phyloP scores from a whole-genome alignment of 345 rosid genomes.

The Brassica cretica region DNA sequence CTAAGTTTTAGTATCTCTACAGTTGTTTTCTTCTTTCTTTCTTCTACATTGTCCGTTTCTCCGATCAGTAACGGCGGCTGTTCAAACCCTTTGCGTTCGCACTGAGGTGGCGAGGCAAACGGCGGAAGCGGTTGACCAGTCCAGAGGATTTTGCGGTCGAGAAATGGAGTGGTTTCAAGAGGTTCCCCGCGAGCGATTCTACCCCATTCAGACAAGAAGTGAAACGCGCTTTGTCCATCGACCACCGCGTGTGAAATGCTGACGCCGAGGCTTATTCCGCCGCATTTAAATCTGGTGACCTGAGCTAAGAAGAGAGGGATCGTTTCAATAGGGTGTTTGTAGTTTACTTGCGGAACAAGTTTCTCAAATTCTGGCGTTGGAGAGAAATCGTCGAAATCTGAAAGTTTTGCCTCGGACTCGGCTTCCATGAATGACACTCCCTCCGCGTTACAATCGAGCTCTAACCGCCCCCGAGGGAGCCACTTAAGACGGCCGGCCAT shows the following conservation, averaged over 20 bases:
- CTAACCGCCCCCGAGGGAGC: constrained; percentile 53
- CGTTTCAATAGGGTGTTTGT: constrained; percentile 44
- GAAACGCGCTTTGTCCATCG: constrained; percentile 62
- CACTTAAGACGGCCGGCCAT: constrained; percentile 59
- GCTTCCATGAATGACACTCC: constrained; percentile 52
- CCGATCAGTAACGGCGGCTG: constrained; percentile 56
- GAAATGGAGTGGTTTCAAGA: constrained; percentile 36
- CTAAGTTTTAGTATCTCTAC: constrained; percentile 49
- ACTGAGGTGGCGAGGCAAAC: background rate
- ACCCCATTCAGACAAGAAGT: constrained; percentile 59
- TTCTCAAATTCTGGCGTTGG: constrained; percentile 37
- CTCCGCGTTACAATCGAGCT: constrained; percentile 47
- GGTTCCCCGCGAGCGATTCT: constrained; percentile 49
- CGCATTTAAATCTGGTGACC: constrained; percentile 58
- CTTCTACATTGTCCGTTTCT: constrained; percentile 37
- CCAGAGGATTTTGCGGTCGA: constrained; percentile 46
- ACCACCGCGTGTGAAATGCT: constrained; percentile 54
- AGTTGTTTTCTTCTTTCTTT: constrained; percentile 48
- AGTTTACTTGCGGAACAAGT: constrained; percentile 51
- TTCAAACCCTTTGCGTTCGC: constrained; percentile 47
- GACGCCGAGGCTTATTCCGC: constrained; percentile 50
- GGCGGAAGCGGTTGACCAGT: constrained; percentile 46
- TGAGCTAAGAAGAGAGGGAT: constrained; percentile 52
- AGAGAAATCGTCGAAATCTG: constrained; percentile 48
- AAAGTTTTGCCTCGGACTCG: constrained; percentile 41